Percentiles rank a stretch among this genome's conserved stretches.
Evolutionary conservation across 768 basidiomycete genomes (phyloP).

Genomic region (Heimioporus sp.): DNA sequence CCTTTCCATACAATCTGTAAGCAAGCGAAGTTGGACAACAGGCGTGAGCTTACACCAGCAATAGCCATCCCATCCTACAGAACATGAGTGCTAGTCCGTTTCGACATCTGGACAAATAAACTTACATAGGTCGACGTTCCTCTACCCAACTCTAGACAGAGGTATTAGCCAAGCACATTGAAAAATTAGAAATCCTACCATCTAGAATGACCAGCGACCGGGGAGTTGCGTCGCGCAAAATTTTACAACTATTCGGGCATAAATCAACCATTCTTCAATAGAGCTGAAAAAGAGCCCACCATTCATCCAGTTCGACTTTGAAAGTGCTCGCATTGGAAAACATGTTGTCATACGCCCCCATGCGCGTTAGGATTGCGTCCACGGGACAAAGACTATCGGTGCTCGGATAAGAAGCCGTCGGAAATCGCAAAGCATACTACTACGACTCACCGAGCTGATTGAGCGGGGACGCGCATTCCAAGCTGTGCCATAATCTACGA

Average conservation of each 20-base stretch:
- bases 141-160: constrained; percentile 77
- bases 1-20: constrained; percentile 39
- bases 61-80: constrained; percentile 96
- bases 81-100: constrained; percentile 13
- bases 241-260: constrained; percentile 69
- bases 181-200: constrained; percentile 47
- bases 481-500: constrained; percentile 86
- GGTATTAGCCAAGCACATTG: constrained; percentile 8
- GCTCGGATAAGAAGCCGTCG: constrained; percentile 2
- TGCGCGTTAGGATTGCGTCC: constrained; percentile 90
- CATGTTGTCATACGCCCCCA: constrained; percentile 99
- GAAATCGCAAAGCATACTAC: not conserved
- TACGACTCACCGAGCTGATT: constrained; percentile 60
- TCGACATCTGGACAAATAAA: constrained; percentile 1
- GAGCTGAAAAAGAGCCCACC: constrained; percentile 43
- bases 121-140: constrained; percentile 92
- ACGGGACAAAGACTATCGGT: constrained; percentile 73
- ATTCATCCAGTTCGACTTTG: constrained; percentile 98
- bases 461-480: constrained; percentile 93
- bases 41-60: constrained; percentile 60
- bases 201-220: constrained; percentile 93
- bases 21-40: not conserved
- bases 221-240: constrained; percentile 90
- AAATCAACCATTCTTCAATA: not conserved
- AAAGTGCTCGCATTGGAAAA: constrained; percentile 93